These are phyloP conservation scores for Purpureocillium takamizusanense DNA, from an alignment of 2,329 filamentous ascomycete genomes.

Conservation along the genomic window DNA sequence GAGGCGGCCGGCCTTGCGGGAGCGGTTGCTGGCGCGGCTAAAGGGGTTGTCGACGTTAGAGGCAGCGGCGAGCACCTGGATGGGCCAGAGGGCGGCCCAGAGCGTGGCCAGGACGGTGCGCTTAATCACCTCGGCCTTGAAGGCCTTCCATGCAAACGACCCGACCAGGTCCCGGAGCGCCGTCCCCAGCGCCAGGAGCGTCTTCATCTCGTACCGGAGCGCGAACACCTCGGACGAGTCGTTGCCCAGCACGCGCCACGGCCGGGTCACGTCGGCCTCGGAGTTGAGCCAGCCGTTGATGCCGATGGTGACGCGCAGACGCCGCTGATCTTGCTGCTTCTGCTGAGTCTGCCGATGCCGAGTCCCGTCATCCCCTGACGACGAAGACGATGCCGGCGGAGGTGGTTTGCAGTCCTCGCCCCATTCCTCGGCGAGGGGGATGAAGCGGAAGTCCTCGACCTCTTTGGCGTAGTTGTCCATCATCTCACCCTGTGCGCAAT, in stretches of 20 bases:
- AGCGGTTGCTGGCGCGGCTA: constrained; percentile 63
- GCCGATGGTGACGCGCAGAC: constrained; percentile 73
- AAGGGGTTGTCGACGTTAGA: constrained; percentile 75
- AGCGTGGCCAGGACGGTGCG: constrained; percentile 61
- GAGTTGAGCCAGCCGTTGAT: constrained; percentile 79
- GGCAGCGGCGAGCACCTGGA: constrained; percentile 57
- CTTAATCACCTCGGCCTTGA: constrained; percentile 67
- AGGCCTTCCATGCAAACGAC: constrained; percentile 64
- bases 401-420: constrained; percentile 18
- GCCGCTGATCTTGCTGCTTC: constrained; percentile 24
- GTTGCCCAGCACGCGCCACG: constrained; percentile 67
- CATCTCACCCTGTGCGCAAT: constrained; percentile 65
- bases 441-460: constrained; percentile 72
- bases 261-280: constrained; percentile 65
- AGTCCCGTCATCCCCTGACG: too few relatives aligned
- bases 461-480: constrained; percentile 83
- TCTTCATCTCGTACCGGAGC: constrained; percentile 72
- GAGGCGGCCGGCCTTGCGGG: constrained; percentile 71
- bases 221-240: constrained; percentile 78
- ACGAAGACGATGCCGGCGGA: too few relatives aligned
- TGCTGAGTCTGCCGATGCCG: constrained; percentile 1
- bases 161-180: constrained; percentile 63
- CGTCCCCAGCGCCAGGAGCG: constrained; percentile 66
- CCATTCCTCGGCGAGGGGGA: constrained; percentile 54
- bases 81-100: constrained; percentile 60